Percentiles rank a stretch among this genome's conserved stretches.
phyloP scores from a whole-genome alignment of 1,139 yeast genomes.

The Maudiozyma humilis region DNA sequence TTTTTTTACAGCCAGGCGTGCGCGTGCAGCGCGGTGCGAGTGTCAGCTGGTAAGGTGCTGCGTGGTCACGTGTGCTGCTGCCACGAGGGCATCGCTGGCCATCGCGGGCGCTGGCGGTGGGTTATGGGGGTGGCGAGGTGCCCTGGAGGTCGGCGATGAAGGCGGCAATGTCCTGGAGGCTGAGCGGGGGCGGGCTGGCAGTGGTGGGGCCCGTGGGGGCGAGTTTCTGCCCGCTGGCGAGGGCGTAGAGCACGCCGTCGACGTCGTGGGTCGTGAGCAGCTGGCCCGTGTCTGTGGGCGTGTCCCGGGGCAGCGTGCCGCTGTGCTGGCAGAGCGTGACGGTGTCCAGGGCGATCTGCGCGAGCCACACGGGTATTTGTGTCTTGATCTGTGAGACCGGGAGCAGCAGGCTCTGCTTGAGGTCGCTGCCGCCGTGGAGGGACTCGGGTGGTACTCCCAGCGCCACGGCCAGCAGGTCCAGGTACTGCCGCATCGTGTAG shows the following conservation, averaged over 20 bases:
- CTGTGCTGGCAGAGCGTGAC: slow-evolving; percentile 14
- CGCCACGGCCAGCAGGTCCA: slow-evolving; percentile 12
- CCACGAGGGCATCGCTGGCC: background rate
- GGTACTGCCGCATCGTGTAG: slow-evolving; percentile 18
- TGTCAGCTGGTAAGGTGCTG: background rate
- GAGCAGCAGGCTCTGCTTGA: background rate
- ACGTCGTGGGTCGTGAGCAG: slow-evolving; percentile 19
- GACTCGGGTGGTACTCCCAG: slow-evolving; percentile 9
- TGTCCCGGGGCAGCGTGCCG: slow-evolving; percentile 13
- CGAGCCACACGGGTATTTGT: slow-evolving; percentile 6
- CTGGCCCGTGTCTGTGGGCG: slow-evolving; percentile 13
- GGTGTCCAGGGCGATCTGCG: slow-evolving; percentile 16
- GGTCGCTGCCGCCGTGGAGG: background rate
- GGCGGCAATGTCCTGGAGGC: background rate
- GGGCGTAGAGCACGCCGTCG: slow-evolving; percentile 20
- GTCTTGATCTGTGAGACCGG: background rate
- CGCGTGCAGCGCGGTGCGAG: background rate
- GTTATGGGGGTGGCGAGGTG: background rate
- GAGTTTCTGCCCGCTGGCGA: background rate
- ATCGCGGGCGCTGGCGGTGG: background rate
- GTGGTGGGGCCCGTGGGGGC: background rate
- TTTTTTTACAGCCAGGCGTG: slow-evolving; percentile 1
- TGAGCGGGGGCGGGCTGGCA: background rate
- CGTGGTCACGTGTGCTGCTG: background rate
- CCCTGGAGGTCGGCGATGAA: background rate